phyloP scores from a whole-genome alignment of 768 basidiomycete species.

The Lactarius pseudohatsudake region DNA sequence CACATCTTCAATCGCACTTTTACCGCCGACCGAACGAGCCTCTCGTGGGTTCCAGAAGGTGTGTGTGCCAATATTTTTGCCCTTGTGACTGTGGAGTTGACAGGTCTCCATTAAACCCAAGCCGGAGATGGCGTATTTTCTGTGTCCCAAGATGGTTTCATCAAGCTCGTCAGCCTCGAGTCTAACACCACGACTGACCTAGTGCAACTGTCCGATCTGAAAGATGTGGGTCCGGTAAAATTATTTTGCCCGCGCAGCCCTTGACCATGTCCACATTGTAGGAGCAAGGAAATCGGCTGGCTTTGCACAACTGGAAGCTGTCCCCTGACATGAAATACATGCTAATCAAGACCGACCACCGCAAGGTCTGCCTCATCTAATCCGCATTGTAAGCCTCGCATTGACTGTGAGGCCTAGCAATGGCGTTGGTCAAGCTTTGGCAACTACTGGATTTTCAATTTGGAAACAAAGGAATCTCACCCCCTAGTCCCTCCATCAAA shows the following conservation, averaged over 20 bases:
- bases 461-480: constrained; percentile 64
- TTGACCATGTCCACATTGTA: constrained; percentile 34
- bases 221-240: constrained; percentile 50
- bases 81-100: constrained; percentile 21
- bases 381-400: constrained; percentile 27
- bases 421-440: constrained; percentile 92
- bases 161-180: constrained; percentile 80
- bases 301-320: constrained; percentile 68
- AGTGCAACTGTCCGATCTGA: constrained; percentile 57
- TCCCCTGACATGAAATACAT: constrained; percentile 92
- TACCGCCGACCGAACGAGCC: constrained; percentile 39
- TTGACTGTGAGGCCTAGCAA: constrained; percentile 51
- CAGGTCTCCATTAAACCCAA: constrained; percentile 34
- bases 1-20: constrained; percentile 95
- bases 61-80: constrained; percentile 28
- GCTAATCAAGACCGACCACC: constrained; percentile 70
- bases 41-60: constrained; percentile 96
- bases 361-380: constrained; percentile 53
- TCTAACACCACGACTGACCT: constrained; percentile 65
- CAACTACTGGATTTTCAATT: constrained; percentile 90
- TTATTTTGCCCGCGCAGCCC: constrained; percentile 12
- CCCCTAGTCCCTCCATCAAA: constrained; percentile 66
- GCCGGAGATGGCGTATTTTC: constrained; percentile 96
- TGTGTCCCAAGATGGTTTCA: constrained; percentile 54
- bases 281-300: constrained; percentile 54